Percentiles rank a stretch among this genome's conserved stretches.
These are phyloP conservation scores for Penicillium sp. DNA, from an alignment of 2,329 filamentous ascomycete genomes.

Conservation along the genomic window DNA sequence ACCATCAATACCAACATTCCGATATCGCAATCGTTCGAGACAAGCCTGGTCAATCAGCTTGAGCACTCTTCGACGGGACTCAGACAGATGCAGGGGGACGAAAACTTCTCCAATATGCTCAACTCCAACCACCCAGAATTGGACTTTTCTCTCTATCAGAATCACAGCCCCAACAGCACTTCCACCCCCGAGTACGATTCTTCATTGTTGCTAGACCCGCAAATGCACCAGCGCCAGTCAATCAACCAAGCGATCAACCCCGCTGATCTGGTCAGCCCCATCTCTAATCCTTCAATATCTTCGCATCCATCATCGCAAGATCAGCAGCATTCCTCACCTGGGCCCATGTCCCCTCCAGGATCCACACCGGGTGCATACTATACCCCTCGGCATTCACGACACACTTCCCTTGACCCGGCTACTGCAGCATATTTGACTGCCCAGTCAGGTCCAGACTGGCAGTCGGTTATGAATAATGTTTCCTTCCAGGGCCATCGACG, in stretches of 20 bases:
- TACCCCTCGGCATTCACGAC: constrained; percentile 58
- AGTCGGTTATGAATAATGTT: constrained; percentile 53
- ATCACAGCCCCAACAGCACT: constrained; percentile 32
- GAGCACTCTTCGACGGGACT: constrained; percentile 32
- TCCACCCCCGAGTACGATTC: constrained; percentile 39
- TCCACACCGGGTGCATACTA: constrained; percentile 54
- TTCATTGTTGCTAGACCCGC: constrained; percentile 43
- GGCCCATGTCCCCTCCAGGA: constrained; percentile 56
- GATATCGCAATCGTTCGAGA: constrained; percentile 41
- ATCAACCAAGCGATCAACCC: constrained; percentile 48
- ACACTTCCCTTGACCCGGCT: constrained; percentile 61
- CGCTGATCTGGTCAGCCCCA: constrained; percentile 47
- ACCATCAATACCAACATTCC: constrained; percentile 27
- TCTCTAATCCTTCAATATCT: constrained; percentile 54
- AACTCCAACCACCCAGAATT: constrained; percentile 40
- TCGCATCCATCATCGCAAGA: constrained; percentile 58
- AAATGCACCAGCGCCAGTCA: constrained; percentile 37
- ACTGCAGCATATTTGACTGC: constrained; percentile 59
- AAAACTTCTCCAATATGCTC: constrained; percentile 42
- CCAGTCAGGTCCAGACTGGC: constrained; percentile 57
- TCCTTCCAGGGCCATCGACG: constrained; percentile 79
- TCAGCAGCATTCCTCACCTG: constrained; percentile 53
- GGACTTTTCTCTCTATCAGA: constrained; percentile 43
- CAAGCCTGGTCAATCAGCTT: constrained; percentile 38
- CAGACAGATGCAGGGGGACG: constrained; percentile 32